Percentiles rank a stretch among this genome's conserved stretches.
Conservation (phyloP, 2,329 filamentous ascomycete species). For the Hypomyces perniciosus region DNA sequence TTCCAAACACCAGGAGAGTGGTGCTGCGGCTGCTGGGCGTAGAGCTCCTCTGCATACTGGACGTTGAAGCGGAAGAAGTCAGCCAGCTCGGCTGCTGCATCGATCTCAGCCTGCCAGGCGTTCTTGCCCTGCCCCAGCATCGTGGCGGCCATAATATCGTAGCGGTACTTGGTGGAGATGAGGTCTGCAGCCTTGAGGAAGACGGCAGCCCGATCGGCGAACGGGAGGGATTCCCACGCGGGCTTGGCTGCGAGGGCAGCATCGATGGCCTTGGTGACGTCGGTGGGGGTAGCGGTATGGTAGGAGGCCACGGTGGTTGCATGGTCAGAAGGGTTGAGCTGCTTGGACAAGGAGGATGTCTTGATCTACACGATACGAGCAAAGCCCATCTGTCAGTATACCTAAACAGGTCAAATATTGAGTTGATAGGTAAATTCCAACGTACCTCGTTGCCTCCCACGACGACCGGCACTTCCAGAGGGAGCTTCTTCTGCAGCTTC, state of each 20-base stretch:
- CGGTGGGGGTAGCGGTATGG: constrained; percentile 69
- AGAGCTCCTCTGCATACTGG: constrained; percentile 86
- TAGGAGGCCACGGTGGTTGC: constrained; percentile 71
- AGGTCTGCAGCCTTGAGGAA: constrained; percentile 96
- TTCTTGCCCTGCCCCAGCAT: constrained; percentile 98
- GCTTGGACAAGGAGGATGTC: constrained; percentile 58
- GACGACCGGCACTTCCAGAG: constrained; percentile 74
- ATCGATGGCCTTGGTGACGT: constrained; percentile 76
- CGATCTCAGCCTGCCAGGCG: constrained; percentile 98
- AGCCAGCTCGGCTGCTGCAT: constrained; percentile 83
- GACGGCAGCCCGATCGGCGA: constrained; percentile 83
- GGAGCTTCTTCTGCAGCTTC: constrained; percentile 59
- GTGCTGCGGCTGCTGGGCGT: constrained; percentile 78
- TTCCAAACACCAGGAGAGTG: constrained; percentile 86
- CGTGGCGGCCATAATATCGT: constrained; percentile 92
- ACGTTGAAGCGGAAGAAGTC: constrained; percentile 96
- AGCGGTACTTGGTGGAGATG: constrained; percentile 86
- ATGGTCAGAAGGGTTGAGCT: constrained; percentile 81
- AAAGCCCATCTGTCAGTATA: neutral
- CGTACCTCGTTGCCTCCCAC: constrained; percentile 75
- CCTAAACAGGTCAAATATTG: neutral
- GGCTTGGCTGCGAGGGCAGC: constrained; percentile 80
- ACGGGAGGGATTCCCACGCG: constrained; percentile 80
- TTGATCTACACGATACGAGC: constrained; percentile 47
- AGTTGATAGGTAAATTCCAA: neutral